These are phyloP conservation scores for Candida sanyiensis DNA, from an alignment of 805 yeast genomes.

Conservation along the genomic window DNA sequence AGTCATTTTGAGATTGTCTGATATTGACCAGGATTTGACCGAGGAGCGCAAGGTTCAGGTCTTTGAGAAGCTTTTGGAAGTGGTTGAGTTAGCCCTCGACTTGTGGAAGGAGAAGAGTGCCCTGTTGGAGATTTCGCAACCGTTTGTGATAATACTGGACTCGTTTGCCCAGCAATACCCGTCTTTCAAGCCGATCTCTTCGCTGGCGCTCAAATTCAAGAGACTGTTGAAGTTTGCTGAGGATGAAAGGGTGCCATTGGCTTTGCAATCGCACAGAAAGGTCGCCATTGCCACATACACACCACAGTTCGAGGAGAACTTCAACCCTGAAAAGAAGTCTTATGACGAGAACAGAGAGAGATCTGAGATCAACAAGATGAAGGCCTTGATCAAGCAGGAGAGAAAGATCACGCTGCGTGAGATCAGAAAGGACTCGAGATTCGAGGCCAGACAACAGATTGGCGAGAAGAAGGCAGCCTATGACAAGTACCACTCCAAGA, in stretches of 20 bases:
- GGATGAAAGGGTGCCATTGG: slow-evolving; percentile 60
- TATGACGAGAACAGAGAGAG: slow-evolving; percentile 78
- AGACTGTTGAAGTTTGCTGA: slow-evolving; percentile 44
- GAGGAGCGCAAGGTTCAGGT: slow-evolving; percentile 20
- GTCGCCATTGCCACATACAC: slow-evolving; percentile 77
- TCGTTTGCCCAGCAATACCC: slow-evolving; percentile 35
- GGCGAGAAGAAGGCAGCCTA: slow-evolving; percentile 69
- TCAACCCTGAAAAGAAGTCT: slow-evolving; percentile 91
- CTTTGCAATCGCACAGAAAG: slow-evolving; percentile 78
- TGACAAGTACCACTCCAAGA: slow-evolving; percentile 79
- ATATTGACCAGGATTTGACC: slow-evolving; percentile 27
- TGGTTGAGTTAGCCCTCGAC: slow-evolving; percentile 29
- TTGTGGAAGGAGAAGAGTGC: slow-evolving; percentile 63
- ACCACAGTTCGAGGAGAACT: slow-evolving; percentile 93
- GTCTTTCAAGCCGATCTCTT: slow-evolving; percentile 28
- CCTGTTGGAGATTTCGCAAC: slow-evolving; percentile 49
- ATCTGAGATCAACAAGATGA: slow-evolving; percentile 78
- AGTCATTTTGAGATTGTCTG: slow-evolving; percentile 17
- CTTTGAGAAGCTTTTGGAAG: slow-evolving; percentile 27
- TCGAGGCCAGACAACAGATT: slow-evolving; percentile 81
- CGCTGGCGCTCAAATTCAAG: slow-evolving; percentile 38
- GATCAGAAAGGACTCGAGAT: slow-evolving; percentile 80
- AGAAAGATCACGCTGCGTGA: slow-evolving; percentile 84
- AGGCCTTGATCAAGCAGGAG: slow-evolving; percentile 85
- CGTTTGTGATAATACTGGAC: slow-evolving; percentile 40